Evolutionary conservation across 2,329 filamentous ascomycete species (phyloP), one percentile per base, ranked within the genome.

Genomic region (Hirsutella minnesotensis): DNA sequence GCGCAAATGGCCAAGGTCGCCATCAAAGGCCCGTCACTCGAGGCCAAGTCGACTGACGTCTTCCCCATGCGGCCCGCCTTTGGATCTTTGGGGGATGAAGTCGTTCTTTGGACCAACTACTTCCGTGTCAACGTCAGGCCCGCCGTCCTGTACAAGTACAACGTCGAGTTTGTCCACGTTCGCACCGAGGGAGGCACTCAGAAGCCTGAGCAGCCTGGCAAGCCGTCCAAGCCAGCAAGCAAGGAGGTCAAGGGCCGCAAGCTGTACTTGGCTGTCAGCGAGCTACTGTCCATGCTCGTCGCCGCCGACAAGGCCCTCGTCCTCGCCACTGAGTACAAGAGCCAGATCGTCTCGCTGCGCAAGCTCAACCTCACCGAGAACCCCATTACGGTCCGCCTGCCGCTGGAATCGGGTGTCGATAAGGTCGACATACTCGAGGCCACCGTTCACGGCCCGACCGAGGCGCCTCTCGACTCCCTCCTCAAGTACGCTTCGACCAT

Each of bases 41-140:
- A 34, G 27, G 39, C 35, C 29, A 38, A n/a, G n/a, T n/a, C 39
- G 13, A 30, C 15, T 9, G 56, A 60, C 22, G 46, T 53, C 16
- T 62, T 77, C 38, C 70, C 73, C 3, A 44, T 53, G 8, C 66
- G 74, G 3, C 75, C 75, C 18, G 66, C 64, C 2, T 77, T 68
- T 47, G 72, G 73, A 18, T 62, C 53, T 3, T 49, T 49, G 5
- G 75, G 74, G 4, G 55, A 38, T 2, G 37, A 53, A 0, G 65
- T 73, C 3, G 50, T 59, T 2, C 58, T 78, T 0, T 77, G 72
- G 70, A 61, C 72, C 4, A 78, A 79, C 53, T 77, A 72, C 49
- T 77, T 74, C 49, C 57, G 57, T 1, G 44, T 78, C 39, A 51
- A 60, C 7, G 48, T 70, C 8, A 61, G 63, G 34, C 51, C 57